A percentile compares a stretch with the other conserved stretches of the same genome.
Conservation (phyloP, 225 moss, liverwort and hornwort species). For the Sphagnum tenellum region DNA sequence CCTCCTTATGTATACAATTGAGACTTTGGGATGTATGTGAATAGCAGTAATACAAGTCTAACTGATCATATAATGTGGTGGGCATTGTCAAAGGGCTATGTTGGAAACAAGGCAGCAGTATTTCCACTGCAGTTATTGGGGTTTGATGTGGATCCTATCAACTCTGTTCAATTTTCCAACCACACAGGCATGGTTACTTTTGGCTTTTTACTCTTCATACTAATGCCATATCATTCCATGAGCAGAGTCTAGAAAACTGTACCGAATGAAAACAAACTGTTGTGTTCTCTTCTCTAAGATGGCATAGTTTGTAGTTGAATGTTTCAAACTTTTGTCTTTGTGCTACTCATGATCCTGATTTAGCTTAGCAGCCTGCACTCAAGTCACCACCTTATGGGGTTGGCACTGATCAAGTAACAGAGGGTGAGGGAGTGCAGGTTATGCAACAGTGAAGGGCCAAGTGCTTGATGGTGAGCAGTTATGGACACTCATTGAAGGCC, state of each 20-base stretch:
- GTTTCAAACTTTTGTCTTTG: neutral
- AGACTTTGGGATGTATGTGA: too few relatives aligned
- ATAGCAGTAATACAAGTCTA: too few relatives aligned
- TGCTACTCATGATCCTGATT: neutral
- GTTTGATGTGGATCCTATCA: slow-evolving; percentile 91
- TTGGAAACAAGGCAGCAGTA: slow-evolving; percentile 94
- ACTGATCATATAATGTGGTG: neutral
- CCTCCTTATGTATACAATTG: too few relatives aligned
- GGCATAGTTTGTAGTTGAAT: neutral
- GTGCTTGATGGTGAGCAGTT: slow-evolving; percentile 78
- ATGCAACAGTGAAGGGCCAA: slow-evolving; percentile 63
- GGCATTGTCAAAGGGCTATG: slow-evolving; percentile 60
- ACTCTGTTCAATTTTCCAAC: slow-evolving; percentile 96
- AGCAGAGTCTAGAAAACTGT: too few relatives aligned
- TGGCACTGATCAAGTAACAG: slow-evolving; percentile 37
- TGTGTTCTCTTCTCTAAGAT: neutral
- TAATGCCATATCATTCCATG: too few relatives aligned
- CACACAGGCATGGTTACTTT: slow-evolving; percentile 68
- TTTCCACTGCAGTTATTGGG: slow-evolving; percentile 89
- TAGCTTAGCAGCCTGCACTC: slow-evolving; percentile 2
- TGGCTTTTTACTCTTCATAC: neutral
- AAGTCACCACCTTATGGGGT: slow-evolving; percentile 9
- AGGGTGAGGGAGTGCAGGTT: slow-evolving; percentile 65
- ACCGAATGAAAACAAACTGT: too few relatives aligned
- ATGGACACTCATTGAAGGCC: slow-evolving; percentile 89